Percentiles rank a stretch among this genome's conserved stretches.
Evolutionary conservation across 192 early-diverging fungal genomes (phyloP).

Genomic region (Haplosporangium gracile): DNA sequence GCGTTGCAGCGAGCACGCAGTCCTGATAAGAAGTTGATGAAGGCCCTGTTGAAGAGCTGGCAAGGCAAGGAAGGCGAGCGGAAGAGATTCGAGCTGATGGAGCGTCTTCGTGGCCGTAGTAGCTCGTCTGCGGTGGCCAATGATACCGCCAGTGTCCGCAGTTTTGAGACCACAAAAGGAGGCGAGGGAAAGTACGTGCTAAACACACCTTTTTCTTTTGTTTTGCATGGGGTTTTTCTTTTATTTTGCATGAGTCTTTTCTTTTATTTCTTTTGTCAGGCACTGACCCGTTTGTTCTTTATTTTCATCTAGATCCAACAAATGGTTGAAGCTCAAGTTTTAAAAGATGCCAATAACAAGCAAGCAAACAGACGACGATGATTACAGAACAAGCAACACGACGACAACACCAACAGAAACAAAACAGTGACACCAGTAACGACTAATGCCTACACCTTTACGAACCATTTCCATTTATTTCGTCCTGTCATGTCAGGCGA

Average conservation of each 20-base stretch:
- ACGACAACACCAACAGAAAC: background rate
- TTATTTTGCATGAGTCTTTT: background rate
- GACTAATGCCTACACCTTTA: background rate
- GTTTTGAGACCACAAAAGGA: constrained; percentile 19
- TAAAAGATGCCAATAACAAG: background rate
- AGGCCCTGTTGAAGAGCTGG: constrained; percentile 20
- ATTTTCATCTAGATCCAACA: constrained; percentile 14
- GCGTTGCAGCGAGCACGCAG: constrained; percentile 20
- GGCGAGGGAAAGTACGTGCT: constrained; percentile 23
- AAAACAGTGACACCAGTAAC: background rate
- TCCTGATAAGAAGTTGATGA: constrained; percentile 22
- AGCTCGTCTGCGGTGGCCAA: background rate
- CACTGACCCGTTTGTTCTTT: background rate
- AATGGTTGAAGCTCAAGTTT: constrained; percentile 29
- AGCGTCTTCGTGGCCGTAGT: background rate
- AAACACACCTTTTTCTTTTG: background rate
- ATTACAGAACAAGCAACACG: background rate
- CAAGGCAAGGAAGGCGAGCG: constrained; percentile 22
- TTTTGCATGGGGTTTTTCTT: background rate
- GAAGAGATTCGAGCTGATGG: constrained; percentile 15
- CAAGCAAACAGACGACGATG: background rate
- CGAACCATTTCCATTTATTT: background rate
- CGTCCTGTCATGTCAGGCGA: background rate
- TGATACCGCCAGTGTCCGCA: constrained; percentile 9
- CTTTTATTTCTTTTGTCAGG: background rate